A percentile compares a stretch with the other conserved stretches of the same genome.
Evolutionary conservation across 1,284 basidiomycete species (phyloP).

Genomic region (Violaceomyces palustris): DNA sequence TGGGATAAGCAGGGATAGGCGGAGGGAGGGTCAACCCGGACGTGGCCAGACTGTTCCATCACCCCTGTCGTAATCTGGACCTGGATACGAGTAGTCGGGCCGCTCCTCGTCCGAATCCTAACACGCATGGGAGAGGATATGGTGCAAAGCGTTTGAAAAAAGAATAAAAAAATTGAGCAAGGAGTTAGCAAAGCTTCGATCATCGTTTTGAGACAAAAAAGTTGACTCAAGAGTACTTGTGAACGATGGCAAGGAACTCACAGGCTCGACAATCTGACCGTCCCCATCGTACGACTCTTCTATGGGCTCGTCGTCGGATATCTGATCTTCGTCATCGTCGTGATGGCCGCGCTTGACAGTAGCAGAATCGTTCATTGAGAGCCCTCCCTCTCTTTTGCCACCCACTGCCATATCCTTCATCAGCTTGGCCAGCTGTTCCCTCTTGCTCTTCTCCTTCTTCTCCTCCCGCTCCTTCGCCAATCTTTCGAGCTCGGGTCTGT

Average conservation of each 20-base stretch:
- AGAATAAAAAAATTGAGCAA: neutral
- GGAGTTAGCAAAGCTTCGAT: slow-evolving; percentile 1
- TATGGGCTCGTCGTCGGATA: slow-evolving; percentile 7
- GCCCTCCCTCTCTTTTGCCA: slow-evolving; percentile 48
- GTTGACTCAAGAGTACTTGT: neutral
- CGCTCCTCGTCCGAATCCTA: slow-evolving; percentile 46
- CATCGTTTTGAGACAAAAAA: slow-evolving; percentile 5
- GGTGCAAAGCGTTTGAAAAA: neutral
- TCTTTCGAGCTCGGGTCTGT: slow-evolving; percentile 80
- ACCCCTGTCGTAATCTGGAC: slow-evolving; percentile 30
- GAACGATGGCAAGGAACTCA: slow-evolving; percentile 4
- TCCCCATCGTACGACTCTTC: slow-evolving; percentile 48
- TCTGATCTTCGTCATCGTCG: slow-evolving; percentile 3
- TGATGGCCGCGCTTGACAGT: slow-evolving; percentile 3
- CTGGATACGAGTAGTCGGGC: slow-evolving; percentile 35
- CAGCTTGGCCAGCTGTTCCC: slow-evolving; percentile 70
- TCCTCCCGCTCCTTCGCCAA: slow-evolving; percentile 59
- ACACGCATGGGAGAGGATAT: too few relatives aligned
- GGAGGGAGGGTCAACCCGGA: too few relatives aligned
- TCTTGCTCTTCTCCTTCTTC: slow-evolving; percentile 63
- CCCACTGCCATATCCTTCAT: slow-evolving; percentile 73
- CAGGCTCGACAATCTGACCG: slow-evolving; percentile 50
- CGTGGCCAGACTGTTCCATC: slow-evolving; percentile 34
- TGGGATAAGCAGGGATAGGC: too few relatives aligned
- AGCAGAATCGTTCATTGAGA: slow-evolving; percentile 10